Evolutionary conservation across 1,284 basidiomycete species (phyloP), one percentile per base, ranked within the genome.

Genomic region (Gymnopus androsaceus): DNA sequence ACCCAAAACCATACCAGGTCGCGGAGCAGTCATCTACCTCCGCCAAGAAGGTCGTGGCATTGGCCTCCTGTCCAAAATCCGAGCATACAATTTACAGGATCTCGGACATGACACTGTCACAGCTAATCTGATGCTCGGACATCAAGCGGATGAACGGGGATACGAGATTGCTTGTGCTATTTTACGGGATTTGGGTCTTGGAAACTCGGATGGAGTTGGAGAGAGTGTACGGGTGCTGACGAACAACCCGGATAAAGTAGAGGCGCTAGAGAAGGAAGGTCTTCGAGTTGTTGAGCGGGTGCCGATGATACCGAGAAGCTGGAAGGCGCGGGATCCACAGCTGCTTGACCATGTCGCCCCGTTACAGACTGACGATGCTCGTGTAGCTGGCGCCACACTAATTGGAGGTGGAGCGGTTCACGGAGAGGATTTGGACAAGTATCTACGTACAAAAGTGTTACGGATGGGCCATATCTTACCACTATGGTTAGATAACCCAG

Each of bases 41-140:
- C 88, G 97, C 14, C 97, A 99, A 72, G 97, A 99, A 72, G 97
- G 97, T n/a, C 87, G 97, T 17, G 97, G 97, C 2, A 99, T 99
- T 62, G 97, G 97, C 0, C 77, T 99, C 4, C 75, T 98, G 34
- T 95, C 95, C 59, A 99, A 99, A 72, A 92, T 99, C 57, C 86
- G 93, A 49, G 97, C 97, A 11, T 99, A 99, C 78, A 99, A 99
- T 68, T 79, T 99, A 28, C 97, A 99, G 71, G 97, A 99, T 69
- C 79, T 99, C 54, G 97, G 97, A 0, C 94, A 98, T 68, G 97
- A 99, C 74, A 99, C 97, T 3, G 97, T 99, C 63, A 89, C 92
- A 7, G 97, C 97, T 41, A 99, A 99, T 72, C 77, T 99, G 41
- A 82, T 98, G 79, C 85, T 99, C 23, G 97, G 97, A 2, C 93